Evolutionary conservation across 306 rosid genomes (phyloP).

Genomic region (Fagus crenata): DNA sequence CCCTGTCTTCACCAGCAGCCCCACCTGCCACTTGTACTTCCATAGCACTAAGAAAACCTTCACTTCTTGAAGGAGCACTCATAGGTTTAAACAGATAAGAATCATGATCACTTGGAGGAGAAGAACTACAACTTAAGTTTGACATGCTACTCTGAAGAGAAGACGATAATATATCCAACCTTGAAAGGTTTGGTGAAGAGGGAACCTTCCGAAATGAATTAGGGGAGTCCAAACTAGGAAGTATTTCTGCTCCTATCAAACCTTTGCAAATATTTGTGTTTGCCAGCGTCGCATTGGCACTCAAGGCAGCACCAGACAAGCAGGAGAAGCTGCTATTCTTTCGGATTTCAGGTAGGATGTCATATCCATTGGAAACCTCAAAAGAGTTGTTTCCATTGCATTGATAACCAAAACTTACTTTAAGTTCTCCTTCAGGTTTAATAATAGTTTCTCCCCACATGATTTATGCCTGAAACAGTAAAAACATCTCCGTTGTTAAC

Average conservation of each 20-base stretch:
- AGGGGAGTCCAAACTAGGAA: slow-evolving; percentile 96
- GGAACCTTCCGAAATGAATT: slow-evolving; percentile 81
- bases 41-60: slow-evolving; percentile 68
- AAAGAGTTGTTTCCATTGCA: slow-evolving; percentile 53
- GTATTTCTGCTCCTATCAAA: slow-evolving; percentile 81
- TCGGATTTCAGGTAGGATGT: slow-evolving; percentile 49
- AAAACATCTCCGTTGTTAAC: slow-evolving; percentile 25
- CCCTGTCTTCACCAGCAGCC: slow-evolving; percentile 99
- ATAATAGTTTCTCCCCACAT: slow-evolving; percentile 47
- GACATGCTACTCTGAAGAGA: slow-evolving; percentile 79
- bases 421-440: slow-evolving; percentile 69
- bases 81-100: slow-evolving; percentile 50
- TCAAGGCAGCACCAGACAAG: slow-evolving; percentile 95
- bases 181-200: slow-evolving; percentile 73
- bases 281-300: slow-evolving; percentile 94
- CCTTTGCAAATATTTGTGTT: slow-evolving; percentile 97
- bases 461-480: slow-evolving; percentile 21
- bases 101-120: slow-evolving; percentile 62
- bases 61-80: slow-evolving; percentile 64
- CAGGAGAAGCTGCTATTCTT: slow-evolving; percentile 92
- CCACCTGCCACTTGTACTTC: slow-evolving; percentile 99
- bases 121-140: slow-evolving; percentile 82
- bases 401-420: slow-evolving; percentile 95
- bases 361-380: slow-evolving; percentile 39
- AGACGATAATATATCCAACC: slow-evolving; percentile 73